phyloP scores from a whole-genome alignment of 805 yeast species.

The Ogataea trehalophila region DNA sequence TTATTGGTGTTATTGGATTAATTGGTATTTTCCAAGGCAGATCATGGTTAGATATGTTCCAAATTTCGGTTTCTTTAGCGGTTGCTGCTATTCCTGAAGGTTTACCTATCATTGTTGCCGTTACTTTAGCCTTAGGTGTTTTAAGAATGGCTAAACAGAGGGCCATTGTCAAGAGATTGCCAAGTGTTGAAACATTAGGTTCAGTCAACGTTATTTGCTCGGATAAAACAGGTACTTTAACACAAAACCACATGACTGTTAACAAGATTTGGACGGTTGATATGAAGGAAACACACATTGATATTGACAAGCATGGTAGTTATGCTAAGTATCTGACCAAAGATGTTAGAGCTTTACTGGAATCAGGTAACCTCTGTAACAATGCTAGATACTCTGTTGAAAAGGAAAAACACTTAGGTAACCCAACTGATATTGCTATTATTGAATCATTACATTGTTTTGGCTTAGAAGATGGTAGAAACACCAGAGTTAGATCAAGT shows the following conservation, averaged over 20 bases:
- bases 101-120: slow-evolving; percentile 95
- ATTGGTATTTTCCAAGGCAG: slow-evolving; percentile 91
- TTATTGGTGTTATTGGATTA: slow-evolving; percentile 87
- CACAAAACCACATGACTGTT: slow-evolving; percentile 89
- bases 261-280: slow-evolving; percentile 78
- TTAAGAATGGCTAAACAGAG: slow-evolving; percentile 91
- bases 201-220: slow-evolving; percentile 91
- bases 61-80: slow-evolving; percentile 93
- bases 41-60: slow-evolving; percentile 96
- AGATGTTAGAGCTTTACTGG: slow-evolving; percentile 53
- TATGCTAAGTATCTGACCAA: slow-evolving; percentile 43
- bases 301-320: slow-evolving; percentile 42
- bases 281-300: slow-evolving; percentile 34
- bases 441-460: slow-evolving; percentile 69
- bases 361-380: slow-evolving; percentile 70
- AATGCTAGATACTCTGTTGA: slow-evolving; percentile 68
- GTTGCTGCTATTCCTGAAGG: slow-evolving; percentile 99
- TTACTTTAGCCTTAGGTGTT: slow-evolving; percentile 93
- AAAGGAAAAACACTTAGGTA: slow-evolving; percentile 72
- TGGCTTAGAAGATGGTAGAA: slow-evolving; percentile 67
- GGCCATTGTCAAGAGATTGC: slow-evolving; percentile 91
- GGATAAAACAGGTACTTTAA: slow-evolving; percentile 87
- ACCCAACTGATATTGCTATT: slow-evolving; percentile 92
- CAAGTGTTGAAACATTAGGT: slow-evolving; percentile 93
- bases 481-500: slow-evolving; percentile 48